Evolutionary conservation across 371 early-diverging fungal genomes (phyloP), one percentile per base, ranked within the genome.

Genomic region (Batrachochytrium dendrobatidis): DNA sequence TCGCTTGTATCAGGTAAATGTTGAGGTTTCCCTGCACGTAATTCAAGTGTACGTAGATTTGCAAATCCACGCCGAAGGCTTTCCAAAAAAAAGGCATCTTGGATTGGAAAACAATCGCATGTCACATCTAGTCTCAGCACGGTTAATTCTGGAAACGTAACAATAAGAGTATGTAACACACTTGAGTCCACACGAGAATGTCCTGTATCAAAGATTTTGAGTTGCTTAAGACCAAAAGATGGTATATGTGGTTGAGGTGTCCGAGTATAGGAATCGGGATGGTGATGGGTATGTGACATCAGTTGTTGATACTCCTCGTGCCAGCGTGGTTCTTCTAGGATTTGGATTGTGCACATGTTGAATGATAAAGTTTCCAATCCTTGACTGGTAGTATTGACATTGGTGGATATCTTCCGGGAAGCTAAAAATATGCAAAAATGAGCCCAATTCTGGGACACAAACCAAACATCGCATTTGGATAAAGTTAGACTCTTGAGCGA

Each of bases 391-490:
- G 17, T 17, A 20, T 39, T 39, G 24, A 51, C 30, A 24, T 51
- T 4, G n/a, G n/a, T n/a, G n/a, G n/a, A n/a, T n/a, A n/a, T n/a
- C n/a, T n/a, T n/a, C n/a, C n/a, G n/a, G 7, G 51, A 24, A 10
- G 51, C 51, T 24, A 51, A 32, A 32, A 51, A 51, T 32, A 29
- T 32, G 30, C 8, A 8, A 3, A 51, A 6, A 24, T 51, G 51
- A 10, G 51, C 4, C 51, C 51, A 51, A 32, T 24, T 51, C n/a
- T 4, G 10, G 30, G 51, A 51, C 24, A 51, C 51, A 22, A 51
- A 51, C 51, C 51, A 51, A 10, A 51, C 7, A n/a, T 51, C 51
- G 51, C 51, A 28, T 51, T 51, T 51, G 30, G 51, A 51, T n/a
- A 51, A 32, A 4, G 3, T 3, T n/a, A 51, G 51, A 6, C 4